These are phyloP conservation scores for Epichloe gansuensis DNA, from an alignment of 2,329 filamentous ascomycete genomes.

Conservation along the genomic window DNA sequence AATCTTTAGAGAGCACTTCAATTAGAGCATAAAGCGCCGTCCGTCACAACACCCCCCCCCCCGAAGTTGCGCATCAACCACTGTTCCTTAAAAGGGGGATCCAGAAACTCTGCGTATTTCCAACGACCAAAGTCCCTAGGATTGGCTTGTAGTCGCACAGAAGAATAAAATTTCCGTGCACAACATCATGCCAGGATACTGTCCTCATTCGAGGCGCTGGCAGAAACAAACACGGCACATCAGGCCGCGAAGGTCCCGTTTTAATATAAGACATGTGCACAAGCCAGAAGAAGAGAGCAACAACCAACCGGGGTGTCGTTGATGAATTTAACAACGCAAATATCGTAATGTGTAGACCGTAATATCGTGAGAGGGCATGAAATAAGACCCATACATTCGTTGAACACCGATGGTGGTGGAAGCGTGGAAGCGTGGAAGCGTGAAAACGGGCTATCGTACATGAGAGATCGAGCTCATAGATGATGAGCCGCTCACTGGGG, in stretches of 20 bases:
- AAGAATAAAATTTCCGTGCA: neutral
- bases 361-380: constrained; percentile 11
- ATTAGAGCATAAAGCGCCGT: neutral
- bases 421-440: constrained; percentile 1
- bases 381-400: constrained; percentile 10
- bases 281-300: neutral
- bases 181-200: neutral
- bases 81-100: neutral
- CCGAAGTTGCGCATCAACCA: neutral
- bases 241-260: neutral
- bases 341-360: constrained; percentile 11
- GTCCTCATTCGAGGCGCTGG: neutral
- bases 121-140: neutral
- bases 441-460: constrained; percentile 12
- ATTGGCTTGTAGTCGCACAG: neutral
- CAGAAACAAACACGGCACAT: neutral
- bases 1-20: neutral
- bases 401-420: constrained; percentile 5
- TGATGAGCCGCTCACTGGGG: constrained; percentile 32
- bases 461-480: constrained; percentile 6
- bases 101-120: constrained; percentile 1
- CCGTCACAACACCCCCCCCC: neutral
- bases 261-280: neutral
- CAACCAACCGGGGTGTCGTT: constrained; percentile 1
- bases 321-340: constrained; percentile 5